Evolutionary conservation across 2,329 filamentous ascomycete species (phyloP), one percentile per base, ranked within the genome.

Genomic region (Botrytis galanthina): DNA sequence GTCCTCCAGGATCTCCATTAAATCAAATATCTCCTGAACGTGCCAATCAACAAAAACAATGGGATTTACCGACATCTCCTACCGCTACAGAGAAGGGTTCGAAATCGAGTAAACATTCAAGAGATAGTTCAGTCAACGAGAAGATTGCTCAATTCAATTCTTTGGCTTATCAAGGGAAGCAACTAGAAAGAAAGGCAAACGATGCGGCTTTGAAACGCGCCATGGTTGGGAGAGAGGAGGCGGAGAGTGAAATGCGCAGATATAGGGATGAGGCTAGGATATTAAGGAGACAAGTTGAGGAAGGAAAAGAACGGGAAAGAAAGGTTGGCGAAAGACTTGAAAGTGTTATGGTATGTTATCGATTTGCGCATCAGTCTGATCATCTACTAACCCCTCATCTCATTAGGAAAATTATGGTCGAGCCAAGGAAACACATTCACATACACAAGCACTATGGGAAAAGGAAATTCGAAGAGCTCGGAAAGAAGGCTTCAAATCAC

Each of bases 401-500:
- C 29, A 39, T 32, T 32, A 93, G 91, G 91, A 92, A 78, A 91
- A 91, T 80, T 91, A 91, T 78, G 87, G 89, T 44, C 89, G 89
- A 75, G 87, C 89, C 70, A 93, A 93, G 81, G 91, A 92, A 78
- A 91, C 89, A 54, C 87, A 91, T 77, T 86, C 87, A 57, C 89
- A 91, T 79, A 90, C 89, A 16, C 88, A 91, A 81, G 83, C 88
- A 32, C 82, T 92, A 16, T 93, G 91, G 87, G 91, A 93, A 78
- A 93, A 93, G 80, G 91, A 93, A 81, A 90, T 93, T 61, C 87
- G 91, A 72, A 86, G 89, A 73, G 87, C 88, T 16, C 86, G 90
- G 68, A 93, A 93, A 78, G 92, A 93, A 78, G 90, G 89, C 3
- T 93, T 93, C 85, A 93, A 93, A 80, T 87, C 88, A n/a, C 90